These are phyloP conservation scores for Ascochyta koolunga DNA, from an alignment of 2,329 filamentous ascomycete genomes.

Conservation along the genomic window DNA sequence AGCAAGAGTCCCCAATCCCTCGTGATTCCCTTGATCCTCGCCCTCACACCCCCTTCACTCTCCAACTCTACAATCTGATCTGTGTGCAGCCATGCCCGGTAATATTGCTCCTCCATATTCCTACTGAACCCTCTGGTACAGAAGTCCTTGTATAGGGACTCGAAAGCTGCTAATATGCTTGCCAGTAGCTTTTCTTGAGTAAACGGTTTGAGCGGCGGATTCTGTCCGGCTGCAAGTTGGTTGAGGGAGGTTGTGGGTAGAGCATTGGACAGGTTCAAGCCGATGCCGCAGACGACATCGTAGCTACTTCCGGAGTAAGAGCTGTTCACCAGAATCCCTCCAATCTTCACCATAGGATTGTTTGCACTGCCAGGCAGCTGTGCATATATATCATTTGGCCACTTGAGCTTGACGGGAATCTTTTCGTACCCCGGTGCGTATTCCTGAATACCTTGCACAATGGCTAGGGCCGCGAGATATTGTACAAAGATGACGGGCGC, in stretches of 20 bases:
- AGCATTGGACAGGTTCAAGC: conserved; percentile 83
- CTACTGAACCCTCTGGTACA: conserved; percentile 74
- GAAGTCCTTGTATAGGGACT: conserved; percentile 78
- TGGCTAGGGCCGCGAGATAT: conserved; percentile 87
- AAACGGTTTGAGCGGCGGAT: conserved; percentile 59
- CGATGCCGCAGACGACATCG: conserved; percentile 80
- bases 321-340: conserved; percentile 90
- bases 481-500: conserved; percentile 92
- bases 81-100: conserved; percentile 75
- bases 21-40: conserved; percentile 84
- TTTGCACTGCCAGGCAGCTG: conserved; percentile 57
- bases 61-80: conserved; percentile 75
- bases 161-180: conserved; percentile 77
- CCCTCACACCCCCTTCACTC: conserved; percentile 74
- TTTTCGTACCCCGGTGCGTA: conserved; percentile 79
- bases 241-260: conserved; percentile 88
- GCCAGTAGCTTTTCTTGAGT: conserved; percentile 82
- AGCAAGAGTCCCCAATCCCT: conserved; percentile 87
- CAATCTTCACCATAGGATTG: conserved; percentile 79
- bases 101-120: conserved; percentile 71
- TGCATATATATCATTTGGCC: conserved; percentile 87
- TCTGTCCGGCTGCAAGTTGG: conserved; percentile 61
- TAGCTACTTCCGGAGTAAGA: conserved; percentile 78
- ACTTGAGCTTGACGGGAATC: conserved; percentile 86
- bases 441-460: conserved; percentile 78